These are phyloP conservation scores for Phylloporus sp. DNA, from an alignment of 768 basidiomycete species.

Conservation along the genomic window DNA sequence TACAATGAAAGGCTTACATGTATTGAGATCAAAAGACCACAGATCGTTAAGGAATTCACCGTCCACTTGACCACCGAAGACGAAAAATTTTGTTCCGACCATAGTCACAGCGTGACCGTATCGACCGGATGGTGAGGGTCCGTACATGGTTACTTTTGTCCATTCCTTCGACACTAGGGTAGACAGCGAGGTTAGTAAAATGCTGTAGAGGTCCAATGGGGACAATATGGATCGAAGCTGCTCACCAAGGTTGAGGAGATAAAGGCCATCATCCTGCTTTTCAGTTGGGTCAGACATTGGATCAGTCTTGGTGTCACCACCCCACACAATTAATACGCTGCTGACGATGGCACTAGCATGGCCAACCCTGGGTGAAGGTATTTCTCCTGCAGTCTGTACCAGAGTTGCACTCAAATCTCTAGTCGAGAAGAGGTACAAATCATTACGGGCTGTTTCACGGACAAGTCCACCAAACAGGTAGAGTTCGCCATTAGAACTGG, in stretches of 20 bases:
- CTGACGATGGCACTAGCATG: slow-evolving; percentile 95
- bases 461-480: slow-evolving; percentile 98
- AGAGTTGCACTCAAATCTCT: slow-evolving; percentile 75
- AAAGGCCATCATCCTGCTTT: slow-evolving; percentile 87
- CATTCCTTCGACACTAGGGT: slow-evolving; percentile 84
- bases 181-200: slow-evolving; percentile 3
- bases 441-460: slow-evolving; percentile 83
- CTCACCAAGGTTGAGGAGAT: slow-evolving; percentile 91
- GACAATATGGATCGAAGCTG: slow-evolving; percentile 9
- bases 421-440: slow-evolving; percentile 87
- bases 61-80: slow-evolving; percentile 96
- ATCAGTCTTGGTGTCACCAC: slow-evolving; percentile 91
- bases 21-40: slow-evolving; percentile 94
- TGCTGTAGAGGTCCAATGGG: background rate
- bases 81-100: slow-evolving; percentile 85
- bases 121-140: slow-evolving; percentile 77
- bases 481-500: slow-evolving; percentile 81
- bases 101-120: slow-evolving; percentile 97
- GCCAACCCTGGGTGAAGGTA: slow-evolving; percentile 89
- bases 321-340: slow-evolving; percentile 96
- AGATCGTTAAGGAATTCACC: slow-evolving; percentile 93
- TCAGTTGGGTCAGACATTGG: slow-evolving; percentile 57
- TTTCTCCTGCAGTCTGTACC: slow-evolving; percentile 83
- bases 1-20: slow-evolving; percentile 54
- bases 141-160: slow-evolving; percentile 80